Evolutionary conservation across 768 basidiomycete species (phyloP).

Genomic region (Phylloporus sp.): DNA sequence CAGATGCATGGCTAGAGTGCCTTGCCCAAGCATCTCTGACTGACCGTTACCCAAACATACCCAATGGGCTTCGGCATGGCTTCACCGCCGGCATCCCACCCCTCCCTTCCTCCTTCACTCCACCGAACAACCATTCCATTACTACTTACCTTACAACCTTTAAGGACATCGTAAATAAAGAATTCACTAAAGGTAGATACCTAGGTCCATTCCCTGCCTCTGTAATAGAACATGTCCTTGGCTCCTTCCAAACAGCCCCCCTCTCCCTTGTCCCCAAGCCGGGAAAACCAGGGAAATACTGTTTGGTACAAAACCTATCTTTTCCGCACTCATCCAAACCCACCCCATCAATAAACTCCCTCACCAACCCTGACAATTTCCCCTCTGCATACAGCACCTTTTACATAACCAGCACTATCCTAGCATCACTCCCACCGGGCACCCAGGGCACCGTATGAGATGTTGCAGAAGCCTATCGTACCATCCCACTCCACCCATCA

Average conservation of each 20-base stretch:
- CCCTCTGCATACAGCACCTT: neutral
- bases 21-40: rapidly evolving
- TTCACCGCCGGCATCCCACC: neutral
- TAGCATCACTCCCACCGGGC: too few relatives aligned
- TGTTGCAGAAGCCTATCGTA: neutral
- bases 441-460: neutral
- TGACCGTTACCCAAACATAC: neutral
- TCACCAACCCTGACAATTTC: constrained; percentile 21
- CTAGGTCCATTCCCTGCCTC: constrained; percentile 6
- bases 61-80: neutral
- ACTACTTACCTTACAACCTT: too few relatives aligned
- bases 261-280: constrained; percentile 30
- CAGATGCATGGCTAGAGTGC: neutral
- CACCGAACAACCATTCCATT: neutral
- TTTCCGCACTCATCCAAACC: neutral
- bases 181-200: neutral
- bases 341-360: constrained; percentile 33
- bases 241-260: constrained; percentile 28
- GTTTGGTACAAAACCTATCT: constrained; percentile 30
- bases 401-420: neutral
- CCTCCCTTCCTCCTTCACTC: neutral
- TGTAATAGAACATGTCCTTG: constrained; percentile 12
- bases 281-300: constrained; percentile 13
- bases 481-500: neutral
- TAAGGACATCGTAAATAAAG: neutral